A percentile compares a stretch with the other conserved stretches of the same genome.
Conservation (phyloP, 371 early-diverging fungal genomes). For the Rhizomucor miehei region DNA sequence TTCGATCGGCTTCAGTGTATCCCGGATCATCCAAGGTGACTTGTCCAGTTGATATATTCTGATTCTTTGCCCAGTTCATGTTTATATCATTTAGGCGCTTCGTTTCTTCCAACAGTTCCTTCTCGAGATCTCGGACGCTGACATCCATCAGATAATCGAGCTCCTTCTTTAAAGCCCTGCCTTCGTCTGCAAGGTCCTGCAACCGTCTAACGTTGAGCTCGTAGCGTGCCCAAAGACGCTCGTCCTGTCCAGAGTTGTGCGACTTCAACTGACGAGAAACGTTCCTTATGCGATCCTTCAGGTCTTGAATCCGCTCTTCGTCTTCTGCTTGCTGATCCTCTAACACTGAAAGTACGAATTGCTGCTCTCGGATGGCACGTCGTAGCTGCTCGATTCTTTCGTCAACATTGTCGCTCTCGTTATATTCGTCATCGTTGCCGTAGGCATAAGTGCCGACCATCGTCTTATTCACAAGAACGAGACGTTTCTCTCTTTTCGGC, state of each 20-base stretch:
- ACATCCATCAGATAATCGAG: constrained; percentile 30
- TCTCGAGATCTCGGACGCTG: constrained; percentile 16
- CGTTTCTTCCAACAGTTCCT: constrained; percentile 20
- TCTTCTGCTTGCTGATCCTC: neutral
- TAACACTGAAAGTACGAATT: neutral
- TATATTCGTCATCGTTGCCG: too few species aligned
- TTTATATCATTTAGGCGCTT: constrained; percentile 13
- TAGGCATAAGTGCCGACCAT: too few species aligned
- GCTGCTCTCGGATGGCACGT: neutral
- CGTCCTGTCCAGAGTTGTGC: neutral
- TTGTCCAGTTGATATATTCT: too few species aligned
- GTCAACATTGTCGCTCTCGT: too few species aligned
- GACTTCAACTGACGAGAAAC: neutral
- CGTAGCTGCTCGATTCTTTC: neutral
- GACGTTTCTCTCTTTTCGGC: too few species aligned
- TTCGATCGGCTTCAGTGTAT: constrained; percentile 25
- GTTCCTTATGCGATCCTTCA: neutral
- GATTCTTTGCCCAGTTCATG: neutral
- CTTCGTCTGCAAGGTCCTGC: constrained; percentile 31
- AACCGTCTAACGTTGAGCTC: constrained; percentile 30
- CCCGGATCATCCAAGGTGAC: too few species aligned
- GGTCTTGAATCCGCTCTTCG: neutral
- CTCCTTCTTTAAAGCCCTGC: constrained; percentile 27
- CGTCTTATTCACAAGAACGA: too few species aligned
- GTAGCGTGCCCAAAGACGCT: constrained; percentile 19